Evolutionary conservation across 2,329 filamentous ascomycete species (phyloP).

Genomic region (Fusarium falciforme): DNA sequence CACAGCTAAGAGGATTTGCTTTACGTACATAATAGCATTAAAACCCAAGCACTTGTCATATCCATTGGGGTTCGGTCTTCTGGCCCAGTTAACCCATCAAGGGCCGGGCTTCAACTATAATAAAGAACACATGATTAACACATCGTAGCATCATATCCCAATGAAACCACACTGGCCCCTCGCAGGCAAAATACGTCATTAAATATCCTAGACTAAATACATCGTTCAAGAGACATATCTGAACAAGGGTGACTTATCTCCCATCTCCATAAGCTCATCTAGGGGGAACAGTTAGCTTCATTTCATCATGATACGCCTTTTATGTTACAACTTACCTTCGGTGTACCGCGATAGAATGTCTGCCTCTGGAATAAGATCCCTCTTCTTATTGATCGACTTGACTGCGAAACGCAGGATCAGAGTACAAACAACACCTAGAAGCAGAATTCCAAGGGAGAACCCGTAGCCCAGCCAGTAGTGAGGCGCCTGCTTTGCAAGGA

Average conservation of each 20-base stretch:
- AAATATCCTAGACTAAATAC: not conserved
- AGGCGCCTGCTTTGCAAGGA: not conserved
- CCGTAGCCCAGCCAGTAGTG: constrained; percentile 1
- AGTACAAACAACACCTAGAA: not conserved
- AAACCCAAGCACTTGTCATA: constrained; percentile 51
- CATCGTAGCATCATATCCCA: too few relatives aligned
- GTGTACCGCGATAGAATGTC: not conserved
- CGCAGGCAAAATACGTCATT: not conserved
- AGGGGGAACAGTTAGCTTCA: not conserved
- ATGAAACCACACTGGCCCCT: too few relatives aligned
- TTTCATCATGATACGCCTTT: not conserved
- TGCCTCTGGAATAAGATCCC: not conserved
- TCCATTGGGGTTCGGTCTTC: constrained; percentile 45
- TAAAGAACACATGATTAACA: too few relatives aligned
- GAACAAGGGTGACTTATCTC: not conserved
- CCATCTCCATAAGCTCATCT: constrained; percentile 1
- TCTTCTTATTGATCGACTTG: not conserved
- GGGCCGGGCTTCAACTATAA: too few relatives aligned
- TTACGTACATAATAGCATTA: too few relatives aligned
- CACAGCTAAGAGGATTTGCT: too few relatives aligned
- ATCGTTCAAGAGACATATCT: not conserved
- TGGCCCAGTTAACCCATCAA: too few relatives aligned
- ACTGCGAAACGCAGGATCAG: not conserved
- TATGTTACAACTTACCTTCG: not conserved
- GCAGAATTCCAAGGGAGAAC: not conserved